A percentile compares a stretch with the other conserved stretches of the same genome.
phyloP scores from a whole-genome alignment of 306 rosid species.

The Crotalaria pallida region DNA sequence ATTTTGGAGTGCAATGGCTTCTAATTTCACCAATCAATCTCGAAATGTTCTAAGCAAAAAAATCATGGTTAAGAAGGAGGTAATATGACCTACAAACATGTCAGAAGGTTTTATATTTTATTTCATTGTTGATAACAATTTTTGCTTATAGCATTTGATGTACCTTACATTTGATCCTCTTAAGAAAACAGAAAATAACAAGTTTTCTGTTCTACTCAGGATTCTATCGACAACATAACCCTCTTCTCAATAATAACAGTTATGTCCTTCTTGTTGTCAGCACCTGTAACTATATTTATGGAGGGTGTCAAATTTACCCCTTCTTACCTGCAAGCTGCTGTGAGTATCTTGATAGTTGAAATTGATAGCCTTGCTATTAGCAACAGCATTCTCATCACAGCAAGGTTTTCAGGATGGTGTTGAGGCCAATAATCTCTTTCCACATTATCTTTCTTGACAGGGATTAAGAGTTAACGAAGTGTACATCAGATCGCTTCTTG shows the following conservation, averaged over 20 bases:
- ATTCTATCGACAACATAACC: conserved; percentile 83
- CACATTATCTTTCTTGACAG: conserved; percentile 36
- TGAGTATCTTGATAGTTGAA: conserved; percentile 42
- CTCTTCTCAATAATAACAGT: conserved; percentile 91
- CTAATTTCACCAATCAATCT: conserved; percentile 88
- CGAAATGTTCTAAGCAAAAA: conserved; percentile 98
- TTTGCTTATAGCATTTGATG: background rate
- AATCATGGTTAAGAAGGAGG: conserved; percentile 86
- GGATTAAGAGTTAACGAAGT: conserved; percentile 68
- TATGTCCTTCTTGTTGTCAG: conserved; percentile 78
- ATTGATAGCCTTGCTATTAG: conserved; percentile 1
- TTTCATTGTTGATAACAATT: background rate
- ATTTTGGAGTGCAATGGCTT: conserved; percentile 98
- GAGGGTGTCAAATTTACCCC: conserved; percentile 93
- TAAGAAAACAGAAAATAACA: conserved; percentile 13
- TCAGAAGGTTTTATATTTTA: background rate
- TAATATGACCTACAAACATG: conserved; percentile 3
- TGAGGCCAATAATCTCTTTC: background rate
- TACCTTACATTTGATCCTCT: background rate
- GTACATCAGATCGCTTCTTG: conserved; percentile 63
- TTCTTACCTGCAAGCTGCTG: conserved; percentile 61
- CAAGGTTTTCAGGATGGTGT: background rate
- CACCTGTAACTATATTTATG: conserved; percentile 59
- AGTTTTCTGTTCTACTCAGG: conserved; percentile 49
- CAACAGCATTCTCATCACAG: conserved; percentile 5